Base-by-base conservation (phyloP, 805 yeast genomes). In the Sugiyamaella lignohabitans region DNA sequence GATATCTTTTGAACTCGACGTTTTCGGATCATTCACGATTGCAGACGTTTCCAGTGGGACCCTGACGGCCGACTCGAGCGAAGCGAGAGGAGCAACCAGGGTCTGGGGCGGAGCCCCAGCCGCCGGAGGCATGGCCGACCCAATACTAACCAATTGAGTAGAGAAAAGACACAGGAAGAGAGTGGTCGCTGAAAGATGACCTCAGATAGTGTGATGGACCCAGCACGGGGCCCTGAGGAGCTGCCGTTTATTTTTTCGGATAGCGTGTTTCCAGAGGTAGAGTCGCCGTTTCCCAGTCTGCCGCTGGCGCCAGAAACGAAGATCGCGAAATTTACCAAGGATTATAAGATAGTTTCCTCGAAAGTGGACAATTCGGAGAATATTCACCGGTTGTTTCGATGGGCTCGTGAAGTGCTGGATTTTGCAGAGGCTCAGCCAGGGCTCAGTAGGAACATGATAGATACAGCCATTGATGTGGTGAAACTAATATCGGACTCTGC, bases 381-480 rank as follows among this genome's bases (percentile, higher is more conserved):
- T 38, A 35, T 45, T 23, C 24, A 40, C 27, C 11, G 43, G 41
- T 43, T 58, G 27, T 58, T 59, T 43, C 37, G 50, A 19, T 65
- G 68, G 68, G 66, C 69, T 2, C 57, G 59, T 1, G 57, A 49
- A 20, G 53, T 52, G 29, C 45, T 64, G 22, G 59, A 57, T 19
- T 60, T 61, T 35, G 56, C 60, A 24, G 66, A 61, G 21, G 38
- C 50, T 21, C 64, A 62, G 49, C 53, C 59, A 4, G 57, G 59
- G 3, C 39, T 63, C 16, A 49, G 53, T 8, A 46, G 32, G 2
- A 52, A 47, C 1, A 37, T 53, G 24, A 38, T 63, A 2, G 49
- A 47, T 5, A 48, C 51, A 22, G 68, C 67, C 17, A 42, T 35
- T 18, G 45, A 43, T 19, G 46, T 61, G 2, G 47, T 64, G 22